These are phyloP conservation scores for Microcera coccophila DNA, from an alignment of 2,329 filamentous ascomycete genomes.

Conservation along the genomic window DNA sequence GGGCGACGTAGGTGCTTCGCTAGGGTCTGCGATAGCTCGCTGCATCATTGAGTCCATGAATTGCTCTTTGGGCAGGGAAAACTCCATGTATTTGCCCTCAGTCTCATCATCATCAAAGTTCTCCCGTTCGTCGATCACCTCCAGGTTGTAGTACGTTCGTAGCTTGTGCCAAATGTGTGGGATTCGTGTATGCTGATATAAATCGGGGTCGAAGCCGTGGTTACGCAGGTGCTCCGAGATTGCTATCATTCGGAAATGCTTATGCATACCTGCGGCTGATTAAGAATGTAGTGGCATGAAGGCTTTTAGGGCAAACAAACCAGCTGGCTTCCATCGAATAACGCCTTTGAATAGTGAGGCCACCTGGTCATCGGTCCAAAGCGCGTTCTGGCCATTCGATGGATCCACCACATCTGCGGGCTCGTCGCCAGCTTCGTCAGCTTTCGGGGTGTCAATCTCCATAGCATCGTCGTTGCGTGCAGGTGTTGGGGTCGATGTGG, in stretches of 20 bases:
- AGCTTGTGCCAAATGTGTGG: slow-evolving; percentile 91
- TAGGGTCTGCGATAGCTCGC: slow-evolving; percentile 42
- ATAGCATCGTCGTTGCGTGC: slow-evolving; percentile 56
- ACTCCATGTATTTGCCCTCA: slow-evolving; percentile 61
- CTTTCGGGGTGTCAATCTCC: slow-evolving; percentile 54
- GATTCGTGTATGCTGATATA: slow-evolving; percentile 76
- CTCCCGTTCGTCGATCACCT: slow-evolving; percentile 81
- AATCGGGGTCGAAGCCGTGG: slow-evolving; percentile 70
- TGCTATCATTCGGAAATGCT: slow-evolving; percentile 87
- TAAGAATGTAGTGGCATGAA: slow-evolving; percentile 6
- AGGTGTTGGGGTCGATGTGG: slow-evolving; percentile 55
- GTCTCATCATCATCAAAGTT: slow-evolving; percentile 58
- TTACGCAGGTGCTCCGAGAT: slow-evolving; percentile 77
- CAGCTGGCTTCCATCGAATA: slow-evolving; percentile 94
- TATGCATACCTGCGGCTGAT: slow-evolving; percentile 68
- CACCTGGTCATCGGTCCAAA: slow-evolving; percentile 95
- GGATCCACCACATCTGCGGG: slow-evolving; percentile 18
- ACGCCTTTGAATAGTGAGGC: slow-evolving; percentile 89
- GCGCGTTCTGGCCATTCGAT: slow-evolving; percentile 49
- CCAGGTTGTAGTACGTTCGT: slow-evolving; percentile 75
- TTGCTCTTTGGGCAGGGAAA: slow-evolving; percentile 52
- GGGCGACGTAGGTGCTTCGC: slow-evolving; percentile 47
- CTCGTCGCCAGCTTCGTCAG: slow-evolving; percentile 45
- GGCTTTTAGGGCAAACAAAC: slow-evolving; percentile 39
- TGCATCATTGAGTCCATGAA: slow-evolving; percentile 47